A percentile compares a stretch with the other conserved stretches of the same genome.
phyloP scores from a whole-genome alignment of 2,329 filamentous ascomycete species.

The Pseudogymnoascus sp. region DNA sequence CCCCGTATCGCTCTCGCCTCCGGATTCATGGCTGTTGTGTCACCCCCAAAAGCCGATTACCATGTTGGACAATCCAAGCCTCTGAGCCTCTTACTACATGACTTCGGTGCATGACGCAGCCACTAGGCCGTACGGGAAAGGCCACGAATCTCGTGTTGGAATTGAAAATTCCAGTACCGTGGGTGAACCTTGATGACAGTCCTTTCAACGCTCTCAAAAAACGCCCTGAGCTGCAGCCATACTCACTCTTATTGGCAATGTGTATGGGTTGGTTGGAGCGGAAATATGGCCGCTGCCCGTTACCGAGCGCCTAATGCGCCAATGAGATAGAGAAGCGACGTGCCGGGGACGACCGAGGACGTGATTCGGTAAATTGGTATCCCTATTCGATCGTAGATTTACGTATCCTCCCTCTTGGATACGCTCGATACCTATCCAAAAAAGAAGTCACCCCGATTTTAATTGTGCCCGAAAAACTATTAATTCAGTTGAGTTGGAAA shows the following conservation, averaged over 20 bases:
- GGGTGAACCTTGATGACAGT: not conserved
- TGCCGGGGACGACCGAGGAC: not conserved
- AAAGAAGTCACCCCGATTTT: not conserved
- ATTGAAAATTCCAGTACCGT: not conserved
- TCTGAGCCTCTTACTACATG: not conserved
- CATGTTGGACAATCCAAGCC: not conserved
- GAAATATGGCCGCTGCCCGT: not conserved
- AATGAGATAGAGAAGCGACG: not conserved
- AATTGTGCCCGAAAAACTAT: not conserved
- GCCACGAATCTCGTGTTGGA: not conserved
- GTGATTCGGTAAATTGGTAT: not conserved
- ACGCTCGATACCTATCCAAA: not conserved
- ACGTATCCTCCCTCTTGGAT: not conserved
- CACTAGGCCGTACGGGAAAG: not conserved
- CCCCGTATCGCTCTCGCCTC: not conserved
- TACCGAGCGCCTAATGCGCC: slow-evolving; percentile 1
- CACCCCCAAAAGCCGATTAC: not conserved
- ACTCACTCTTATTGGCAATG: not conserved
- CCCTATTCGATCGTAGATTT: not conserved
- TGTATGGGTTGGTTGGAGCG: not conserved
- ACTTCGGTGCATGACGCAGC: not conserved
- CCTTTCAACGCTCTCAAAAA: not conserved
- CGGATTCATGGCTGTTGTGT: not conserved
- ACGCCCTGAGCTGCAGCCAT: not conserved
- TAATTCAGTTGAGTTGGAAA: not conserved